These are phyloP conservation scores for Podospora comata DNA, from an alignment of 495 filamentous ascomycete species.

Conservation along the genomic window DNA sequence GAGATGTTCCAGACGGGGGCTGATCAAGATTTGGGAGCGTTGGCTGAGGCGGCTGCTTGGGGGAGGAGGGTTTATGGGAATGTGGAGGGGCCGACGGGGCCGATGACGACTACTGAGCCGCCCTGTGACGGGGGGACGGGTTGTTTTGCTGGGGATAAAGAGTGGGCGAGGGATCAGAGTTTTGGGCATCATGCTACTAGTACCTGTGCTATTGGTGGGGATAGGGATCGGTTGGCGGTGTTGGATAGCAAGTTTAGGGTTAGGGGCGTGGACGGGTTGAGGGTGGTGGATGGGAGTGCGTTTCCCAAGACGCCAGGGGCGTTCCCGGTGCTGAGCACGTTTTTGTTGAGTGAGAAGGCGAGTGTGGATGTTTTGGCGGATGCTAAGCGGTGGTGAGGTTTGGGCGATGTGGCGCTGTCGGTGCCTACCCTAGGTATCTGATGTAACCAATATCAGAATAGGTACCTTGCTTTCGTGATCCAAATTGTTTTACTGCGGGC, in stretches of 20 bases:
- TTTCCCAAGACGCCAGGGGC: constrained; percentile 43
- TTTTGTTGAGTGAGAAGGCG: constrained; percentile 56
- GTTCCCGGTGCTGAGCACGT: constrained; percentile 49
- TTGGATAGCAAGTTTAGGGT: constrained; percentile 41
- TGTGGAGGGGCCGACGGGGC: constrained; percentile 31
- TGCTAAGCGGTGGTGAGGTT: constrained; percentile 1
- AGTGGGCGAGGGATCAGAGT: constrained; percentile 36
- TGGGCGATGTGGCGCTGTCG: too few species aligned
- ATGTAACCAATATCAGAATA: too few species aligned
- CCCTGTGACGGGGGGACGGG: constrained; percentile 44
- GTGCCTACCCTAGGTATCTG: too few species aligned
- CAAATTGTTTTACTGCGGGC: too few species aligned
- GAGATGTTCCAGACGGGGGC: constrained; percentile 35
- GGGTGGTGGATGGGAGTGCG: constrained; percentile 46
- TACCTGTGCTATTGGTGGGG: constrained; percentile 38
- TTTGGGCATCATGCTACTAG: constrained; percentile 43
- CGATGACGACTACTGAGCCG: constrained; percentile 44
- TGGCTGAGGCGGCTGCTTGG: constrained; percentile 56
- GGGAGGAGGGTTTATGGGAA: constrained; percentile 38
- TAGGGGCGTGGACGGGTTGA: constrained; percentile 35
- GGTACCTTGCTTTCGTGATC: too few species aligned
- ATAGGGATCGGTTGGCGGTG: constrained; percentile 38
- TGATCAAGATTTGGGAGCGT: constrained; percentile 38
- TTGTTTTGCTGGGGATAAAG: constrained; percentile 35
- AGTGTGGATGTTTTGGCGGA: constrained; percentile 41